Evolutionary conservation across 139 green algal species (phyloP).

Genomic region (Chlorella sp.): DNA sequence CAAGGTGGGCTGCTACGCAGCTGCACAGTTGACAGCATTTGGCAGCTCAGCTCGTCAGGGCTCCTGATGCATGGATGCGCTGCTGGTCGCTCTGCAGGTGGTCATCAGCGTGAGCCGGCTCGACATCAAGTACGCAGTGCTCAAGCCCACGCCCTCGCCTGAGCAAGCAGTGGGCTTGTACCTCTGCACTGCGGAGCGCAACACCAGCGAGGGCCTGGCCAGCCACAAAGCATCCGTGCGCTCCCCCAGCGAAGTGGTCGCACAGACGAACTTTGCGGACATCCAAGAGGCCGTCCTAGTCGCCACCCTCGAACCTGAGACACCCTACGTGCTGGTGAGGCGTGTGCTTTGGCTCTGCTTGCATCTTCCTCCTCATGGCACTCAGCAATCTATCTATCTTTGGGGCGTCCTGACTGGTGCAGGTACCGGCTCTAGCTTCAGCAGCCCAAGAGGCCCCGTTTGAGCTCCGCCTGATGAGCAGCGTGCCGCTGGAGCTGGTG

Average conservation of each 20-base stretch:
- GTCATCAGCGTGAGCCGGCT: slow-evolving; percentile 26
- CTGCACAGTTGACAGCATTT: no score
- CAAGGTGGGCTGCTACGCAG: slow-evolving; percentile 15
- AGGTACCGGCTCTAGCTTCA: neutral
- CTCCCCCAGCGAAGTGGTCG: slow-evolving; percentile 6
- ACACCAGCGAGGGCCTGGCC: neutral
- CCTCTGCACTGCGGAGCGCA: slow-evolving; percentile 14
- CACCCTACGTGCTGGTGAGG: slow-evolving; percentile 32
- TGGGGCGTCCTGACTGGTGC: no score
- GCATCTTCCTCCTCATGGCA: no score
- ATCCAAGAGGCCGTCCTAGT: slow-evolving; percentile 30
- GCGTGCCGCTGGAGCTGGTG: slow-evolving; percentile 37
- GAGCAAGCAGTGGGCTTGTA: slow-evolving; percentile 18
- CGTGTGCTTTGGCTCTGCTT: neutral
- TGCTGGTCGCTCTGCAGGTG: no score
- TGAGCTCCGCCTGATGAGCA: slow-evolving; percentile 41
- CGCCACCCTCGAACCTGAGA: slow-evolving; percentile 32
- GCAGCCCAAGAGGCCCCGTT: slow-evolving; percentile 32
- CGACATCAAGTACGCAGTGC: slow-evolving; percentile 30
- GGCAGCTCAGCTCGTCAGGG: no score
- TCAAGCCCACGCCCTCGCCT: slow-evolving; percentile 15
- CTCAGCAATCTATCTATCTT: no score
- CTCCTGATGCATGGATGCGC: no score
- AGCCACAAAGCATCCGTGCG: no score
- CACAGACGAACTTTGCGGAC: slow-evolving; percentile 6